phyloP scores from a whole-genome alignment of 768 basidiomycete genomes.

The Boletus bicolor region DNA sequence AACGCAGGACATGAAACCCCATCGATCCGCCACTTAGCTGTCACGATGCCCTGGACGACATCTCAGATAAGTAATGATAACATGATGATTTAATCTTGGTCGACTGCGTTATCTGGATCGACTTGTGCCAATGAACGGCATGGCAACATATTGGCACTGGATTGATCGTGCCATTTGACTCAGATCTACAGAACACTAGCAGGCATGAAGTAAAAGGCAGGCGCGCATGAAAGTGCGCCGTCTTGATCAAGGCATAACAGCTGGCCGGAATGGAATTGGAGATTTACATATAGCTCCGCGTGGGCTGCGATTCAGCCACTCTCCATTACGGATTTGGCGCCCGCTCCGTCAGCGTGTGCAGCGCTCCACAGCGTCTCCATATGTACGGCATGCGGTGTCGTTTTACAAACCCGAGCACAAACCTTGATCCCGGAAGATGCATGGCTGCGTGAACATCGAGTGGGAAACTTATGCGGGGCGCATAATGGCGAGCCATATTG shows the following conservation, averaged over 20 bases:
- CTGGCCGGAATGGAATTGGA: not conserved
- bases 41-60: not conserved
- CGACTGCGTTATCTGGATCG: not conserved
- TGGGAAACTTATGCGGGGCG: not conserved
- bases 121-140: not conserved
- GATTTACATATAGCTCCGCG: not conserved
- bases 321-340: not conserved
- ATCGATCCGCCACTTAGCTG: not conserved
- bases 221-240: not conserved
- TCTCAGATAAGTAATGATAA: not conserved
- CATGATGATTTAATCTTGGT: not conserved
- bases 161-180: not conserved
- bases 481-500: too few species aligned
- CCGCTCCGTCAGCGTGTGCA: not conserved
- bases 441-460: not conserved
- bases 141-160: not conserved
- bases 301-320: not conserved
- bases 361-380: not conserved
- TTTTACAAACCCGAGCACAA: not conserved
- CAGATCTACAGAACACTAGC: not conserved
- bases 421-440: not conserved
- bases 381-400: not conserved
- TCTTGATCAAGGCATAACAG: not conserved
- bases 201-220: not conserved
- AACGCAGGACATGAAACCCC: constrained; percentile 1